These are phyloP conservation scores for Rhazya stricta DNA, from an alignment of 257 asterid species.

Conservation along the genomic window DNA sequence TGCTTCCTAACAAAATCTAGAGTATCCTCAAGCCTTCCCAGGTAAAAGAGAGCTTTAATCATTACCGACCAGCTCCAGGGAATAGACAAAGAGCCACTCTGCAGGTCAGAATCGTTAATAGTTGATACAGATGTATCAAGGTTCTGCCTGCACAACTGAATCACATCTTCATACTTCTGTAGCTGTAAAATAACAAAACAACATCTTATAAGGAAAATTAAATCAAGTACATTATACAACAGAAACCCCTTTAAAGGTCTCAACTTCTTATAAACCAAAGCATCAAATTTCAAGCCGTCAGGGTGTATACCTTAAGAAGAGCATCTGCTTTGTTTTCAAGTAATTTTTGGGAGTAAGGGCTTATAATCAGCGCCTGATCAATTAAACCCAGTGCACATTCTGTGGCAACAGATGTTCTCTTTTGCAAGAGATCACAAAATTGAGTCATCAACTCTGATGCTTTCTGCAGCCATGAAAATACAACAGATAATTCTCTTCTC, in stretches of 20 bases:
- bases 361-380: conserved; percentile 65
- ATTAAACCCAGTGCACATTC: conserved; percentile 59
- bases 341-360: conserved; percentile 60
- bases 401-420: conserved; percentile 45
- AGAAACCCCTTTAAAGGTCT: background rate
- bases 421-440: conserved; percentile 52
- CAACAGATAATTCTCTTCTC: conserved; percentile 7
- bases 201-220: background rate
- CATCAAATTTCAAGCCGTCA: conserved; percentile 19
- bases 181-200: conserved; percentile 46
- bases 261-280: background rate
- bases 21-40: conserved; percentile 89
- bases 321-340: conserved; percentile 79
- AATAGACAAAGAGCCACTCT: conserved; percentile 49
- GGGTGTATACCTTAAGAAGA: conserved; percentile 67
- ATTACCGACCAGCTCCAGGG: conserved; percentile 64
- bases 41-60: conserved; percentile 62
- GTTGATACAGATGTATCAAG: conserved; percentile 46
- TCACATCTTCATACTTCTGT: conserved; percentile 75
- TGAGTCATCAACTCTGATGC: conserved; percentile 54
- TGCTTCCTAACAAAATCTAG: conserved; percentile 63
- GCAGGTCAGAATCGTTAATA: conserved; percentile 37
- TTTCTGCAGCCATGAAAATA: conserved; percentile 48
- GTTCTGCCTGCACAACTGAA: conserved; percentile 60
- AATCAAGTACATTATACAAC: background rate